Percentiles rank a stretch among this genome's conserved stretches.
phyloP scores from a whole-genome alignment of 805 yeast species.

The Helenozyma baotianmanensis region DNA sequence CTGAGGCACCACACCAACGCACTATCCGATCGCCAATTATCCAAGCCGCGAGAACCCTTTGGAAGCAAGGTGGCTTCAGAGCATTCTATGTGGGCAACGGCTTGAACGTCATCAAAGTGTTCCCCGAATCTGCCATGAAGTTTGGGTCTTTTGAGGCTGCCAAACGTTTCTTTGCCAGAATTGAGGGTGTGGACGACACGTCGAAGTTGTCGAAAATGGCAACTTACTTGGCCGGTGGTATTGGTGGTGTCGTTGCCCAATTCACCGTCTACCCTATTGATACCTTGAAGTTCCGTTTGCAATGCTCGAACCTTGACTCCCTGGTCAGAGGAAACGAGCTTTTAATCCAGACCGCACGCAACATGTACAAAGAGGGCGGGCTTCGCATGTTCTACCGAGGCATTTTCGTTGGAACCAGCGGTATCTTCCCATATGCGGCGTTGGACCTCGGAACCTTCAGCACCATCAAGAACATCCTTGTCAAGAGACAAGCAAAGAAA shows the following conservation, averaged over 20 bases:
- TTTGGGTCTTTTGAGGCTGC: slow-evolving; percentile 93
- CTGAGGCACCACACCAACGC: slow-evolving; percentile 38
- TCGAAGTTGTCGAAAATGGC: slow-evolving; percentile 67
- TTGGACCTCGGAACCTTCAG: slow-evolving; percentile 91
- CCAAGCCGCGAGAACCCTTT: slow-evolving; percentile 76
- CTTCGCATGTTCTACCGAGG: slow-evolving; percentile 79
- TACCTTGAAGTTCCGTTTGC: slow-evolving; percentile 87
- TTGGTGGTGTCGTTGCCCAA: slow-evolving; percentile 94
- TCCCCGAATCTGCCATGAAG: slow-evolving; percentile 96
- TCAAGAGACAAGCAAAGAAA: slow-evolving; percentile 54
- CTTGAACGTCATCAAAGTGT: slow-evolving; percentile 83
- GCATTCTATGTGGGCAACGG: slow-evolving; percentile 96
- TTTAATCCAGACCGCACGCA: slow-evolving; percentile 61
- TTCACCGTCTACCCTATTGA: slow-evolving; percentile 93
- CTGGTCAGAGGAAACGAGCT: slow-evolving; percentile 57
- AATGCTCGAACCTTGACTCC: slow-evolving; percentile 79
- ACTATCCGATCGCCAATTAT: slow-evolving; percentile 67
- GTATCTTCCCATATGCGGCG: slow-evolving; percentile 97
- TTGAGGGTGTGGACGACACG: slow-evolving; percentile 74
- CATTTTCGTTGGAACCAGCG: slow-evolving; percentile 82
- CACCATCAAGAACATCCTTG: slow-evolving; percentile 74
- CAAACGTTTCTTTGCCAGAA: slow-evolving; percentile 62
- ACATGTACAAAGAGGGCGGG: slow-evolving; percentile 81
- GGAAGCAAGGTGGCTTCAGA: slow-evolving; percentile 81
- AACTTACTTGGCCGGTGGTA: slow-evolving; percentile 89